These are phyloP conservation scores for Lepidium campestre DNA, from an alignment of 441 rosid species.

Conservation along the genomic window DNA sequence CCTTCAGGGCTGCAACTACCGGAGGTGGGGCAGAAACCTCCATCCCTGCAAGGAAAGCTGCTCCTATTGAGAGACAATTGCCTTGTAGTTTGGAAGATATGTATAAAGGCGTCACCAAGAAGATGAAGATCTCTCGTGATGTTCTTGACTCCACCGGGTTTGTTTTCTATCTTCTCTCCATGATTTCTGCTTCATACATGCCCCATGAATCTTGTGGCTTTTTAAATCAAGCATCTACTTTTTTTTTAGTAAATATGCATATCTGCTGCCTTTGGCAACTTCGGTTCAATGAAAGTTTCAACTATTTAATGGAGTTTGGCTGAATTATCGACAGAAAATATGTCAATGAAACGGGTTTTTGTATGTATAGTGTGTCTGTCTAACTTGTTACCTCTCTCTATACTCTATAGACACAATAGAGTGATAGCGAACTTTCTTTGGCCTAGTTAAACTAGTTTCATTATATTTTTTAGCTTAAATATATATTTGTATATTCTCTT, in stretches of 20 bases:
- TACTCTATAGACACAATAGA: background rate
- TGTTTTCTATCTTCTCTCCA: conserved; percentile 8
- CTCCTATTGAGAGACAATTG: conserved; percentile 55
- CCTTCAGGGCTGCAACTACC: conserved; percentile 42
- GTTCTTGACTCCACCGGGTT: conserved; percentile 65
- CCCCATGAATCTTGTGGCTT: background rate
- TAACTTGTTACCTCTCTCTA: background rate
- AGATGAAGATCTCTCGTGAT: conserved; percentile 82
- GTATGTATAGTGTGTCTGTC: background rate
- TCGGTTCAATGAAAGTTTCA: background rate
- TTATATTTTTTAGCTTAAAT: background rate
- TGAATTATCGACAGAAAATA: background rate
- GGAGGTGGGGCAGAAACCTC: conserved; percentile 37
- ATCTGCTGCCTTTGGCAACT: background rate
- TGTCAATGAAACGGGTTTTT: background rate
- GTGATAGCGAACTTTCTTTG: background rate
- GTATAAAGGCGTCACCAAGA: conserved; percentile 67
- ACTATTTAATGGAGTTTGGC: background rate
- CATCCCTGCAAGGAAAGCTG: conserved; percentile 36
- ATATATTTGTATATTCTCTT: background rate
- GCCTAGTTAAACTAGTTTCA: background rate
- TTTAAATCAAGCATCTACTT: background rate
- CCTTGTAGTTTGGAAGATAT: conserved; percentile 77
- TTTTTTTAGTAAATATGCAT: background rate
- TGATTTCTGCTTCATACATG: background rate